Percentiles rank a stretch among this genome's conserved stretches.
phyloP scores from a whole-genome alignment of 1,139 yeast species.

The Petasospora rhodanensis region DNA sequence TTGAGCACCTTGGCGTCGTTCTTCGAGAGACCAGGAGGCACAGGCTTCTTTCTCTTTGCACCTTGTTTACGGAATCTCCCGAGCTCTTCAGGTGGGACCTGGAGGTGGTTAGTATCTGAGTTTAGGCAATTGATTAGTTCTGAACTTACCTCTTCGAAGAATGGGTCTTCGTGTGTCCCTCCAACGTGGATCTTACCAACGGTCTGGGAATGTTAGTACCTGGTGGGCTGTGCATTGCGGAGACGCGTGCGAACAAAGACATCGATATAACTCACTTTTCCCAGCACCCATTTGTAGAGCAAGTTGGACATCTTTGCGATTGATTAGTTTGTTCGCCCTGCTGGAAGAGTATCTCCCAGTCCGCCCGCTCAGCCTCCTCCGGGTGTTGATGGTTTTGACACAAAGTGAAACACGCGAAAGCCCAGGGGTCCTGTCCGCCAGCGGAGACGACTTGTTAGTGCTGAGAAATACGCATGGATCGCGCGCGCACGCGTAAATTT shows the following conservation, averaged over 20 bases:
- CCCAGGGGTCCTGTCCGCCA: no score
- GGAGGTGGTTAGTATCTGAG: not conserved
- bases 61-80: constrained; percentile 24
- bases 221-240: no score
- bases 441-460: no score
- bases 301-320: constrained; percentile 6
- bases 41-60: constrained; percentile 28
- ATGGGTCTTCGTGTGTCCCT: constrained; percentile 20
- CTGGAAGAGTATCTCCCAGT: no score
- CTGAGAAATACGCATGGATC: constrained; percentile 11
- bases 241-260: no score
- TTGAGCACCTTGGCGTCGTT: constrained; percentile 51
- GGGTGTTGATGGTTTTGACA: constrained; percentile 1
- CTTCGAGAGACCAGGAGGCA: constrained; percentile 55
- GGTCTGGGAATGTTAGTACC: constrained; percentile 14
- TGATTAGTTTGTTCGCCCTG: no score
- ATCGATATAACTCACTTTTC: constrained; percentile 20
- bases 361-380: no score
- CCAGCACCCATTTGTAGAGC: constrained; percentile 17
- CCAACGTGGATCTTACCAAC: constrained; percentile 24
- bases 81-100: constrained; percentile 25
- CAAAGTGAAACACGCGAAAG: constrained; percentile 1
- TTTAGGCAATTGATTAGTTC: no score
- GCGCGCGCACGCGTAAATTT: constrained; percentile 5
- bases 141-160: constrained; percentile 22